Base-by-base conservation (phyloP, 2,329 filamentous ascomycete species). In the Immersiporthe knoxdaviesiana region DNA sequence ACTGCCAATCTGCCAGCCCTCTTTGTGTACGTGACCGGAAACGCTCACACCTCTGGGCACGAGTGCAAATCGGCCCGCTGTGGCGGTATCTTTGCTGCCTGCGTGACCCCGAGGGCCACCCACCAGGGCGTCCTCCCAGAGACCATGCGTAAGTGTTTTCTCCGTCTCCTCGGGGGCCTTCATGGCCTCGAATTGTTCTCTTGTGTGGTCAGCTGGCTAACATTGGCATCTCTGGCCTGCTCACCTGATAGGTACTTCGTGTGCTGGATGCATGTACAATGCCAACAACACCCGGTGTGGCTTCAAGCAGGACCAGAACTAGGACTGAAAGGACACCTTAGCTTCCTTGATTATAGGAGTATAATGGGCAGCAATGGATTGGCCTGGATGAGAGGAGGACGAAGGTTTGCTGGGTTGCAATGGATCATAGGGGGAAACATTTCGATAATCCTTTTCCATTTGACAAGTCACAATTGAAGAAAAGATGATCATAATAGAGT, bases 271-370 rank as follows among this genome's bases (percentile, higher is more conserved):
- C 50, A 54, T 54, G 50, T 54, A 54, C 10, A 54, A 54, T 27
- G n/a, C n/a, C 18, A 54, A 54, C 50, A 54, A 54, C 11, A 54
- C 50, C n/a, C 50, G 50, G n/a, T 54, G 50, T n/a, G 50, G n/a
- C n/a, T 54, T 54, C 50, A 54, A 27, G 7, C 18, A 47, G 21
- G 44, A 21, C 44, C 44, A n/a, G 6, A 14, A 21, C 18, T 47
- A 47, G 44, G 6, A 4, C 4, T 21, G 7, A 8, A n/a, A 47
- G 1, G 18, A 18, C 44, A 47, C 6, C 18, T 18, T 6, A 21
- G 41, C 18, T 7, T 7, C 18, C 21, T 14, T 47, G 5, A n/a
- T 10, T 47, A 5, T 16, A 41, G 39, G 39, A 5, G 16, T 44
- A 44, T 44, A 18, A 8, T 39, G 37, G 37, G 37, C 37, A 39